Evolutionary conservation across 371 early-diverging fungal genomes (phyloP).

Genomic region (Mycotypha africana): DNA sequence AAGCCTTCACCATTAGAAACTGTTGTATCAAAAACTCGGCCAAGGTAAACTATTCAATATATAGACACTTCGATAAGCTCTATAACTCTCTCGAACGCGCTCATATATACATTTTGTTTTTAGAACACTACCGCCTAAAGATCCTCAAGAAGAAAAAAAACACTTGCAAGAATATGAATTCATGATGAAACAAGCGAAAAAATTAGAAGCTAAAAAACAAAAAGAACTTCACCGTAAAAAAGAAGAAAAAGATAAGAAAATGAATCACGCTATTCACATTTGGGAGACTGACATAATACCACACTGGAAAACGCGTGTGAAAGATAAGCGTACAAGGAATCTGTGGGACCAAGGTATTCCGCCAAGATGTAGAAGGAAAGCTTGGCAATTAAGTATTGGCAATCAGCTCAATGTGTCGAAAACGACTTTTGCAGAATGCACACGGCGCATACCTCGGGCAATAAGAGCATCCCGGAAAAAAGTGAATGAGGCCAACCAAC

Average conservation of each 20-base stretch:
- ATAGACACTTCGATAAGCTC: too few relatives aligned
- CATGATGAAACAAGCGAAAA: constrained; percentile 45
- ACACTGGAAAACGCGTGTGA: constrained; percentile 29
- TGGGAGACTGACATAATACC: constrained; percentile 46
- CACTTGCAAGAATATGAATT: constrained; percentile 44
- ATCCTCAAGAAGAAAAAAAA: constrained; percentile 43
- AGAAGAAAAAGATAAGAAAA: constrained; percentile 28
- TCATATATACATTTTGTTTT: too few relatives aligned
- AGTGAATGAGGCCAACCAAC: background rate
- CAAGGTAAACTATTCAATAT: constrained; percentile 41
- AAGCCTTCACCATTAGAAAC: constrained; percentile 43
- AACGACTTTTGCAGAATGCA: constrained; percentile 11
- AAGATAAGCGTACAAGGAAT: constrained; percentile 26
- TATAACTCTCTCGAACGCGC: too few relatives aligned
- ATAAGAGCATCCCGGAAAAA: background rate
- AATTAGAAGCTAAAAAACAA: constrained; percentile 39
- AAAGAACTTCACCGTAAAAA: constrained; percentile 17
- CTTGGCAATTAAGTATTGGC: constrained; percentile 41
- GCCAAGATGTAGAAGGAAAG: constrained; percentile 38
- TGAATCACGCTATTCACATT: constrained; percentile 12
- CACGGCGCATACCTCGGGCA: constrained; percentile 11
- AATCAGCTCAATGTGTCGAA: constrained; percentile 31
- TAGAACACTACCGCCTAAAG: constrained; percentile 46
- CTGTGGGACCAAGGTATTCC: constrained; percentile 45
- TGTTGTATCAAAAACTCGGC: constrained; percentile 44